These are phyloP conservation scores for Stropharia rugosoannulata DNA, from an alignment of 768 basidiomycete species.

Conservation along the genomic window DNA sequence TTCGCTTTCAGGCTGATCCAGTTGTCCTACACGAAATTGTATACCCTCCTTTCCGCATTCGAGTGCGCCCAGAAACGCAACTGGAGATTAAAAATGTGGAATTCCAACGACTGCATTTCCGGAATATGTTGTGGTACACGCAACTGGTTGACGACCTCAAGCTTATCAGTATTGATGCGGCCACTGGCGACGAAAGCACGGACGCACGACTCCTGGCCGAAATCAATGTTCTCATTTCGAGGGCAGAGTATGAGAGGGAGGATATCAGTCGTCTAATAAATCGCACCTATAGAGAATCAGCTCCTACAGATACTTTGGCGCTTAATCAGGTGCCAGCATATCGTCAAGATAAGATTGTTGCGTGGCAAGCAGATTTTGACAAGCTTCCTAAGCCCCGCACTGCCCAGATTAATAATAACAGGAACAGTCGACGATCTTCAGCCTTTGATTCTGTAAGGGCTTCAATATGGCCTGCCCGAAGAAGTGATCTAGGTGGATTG, in stretches of 20 bases:
- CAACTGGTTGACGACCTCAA: slow-evolving; percentile 75
- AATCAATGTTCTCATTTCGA: slow-evolving; percentile 62
- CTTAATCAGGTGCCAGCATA: slow-evolving; percentile 84
- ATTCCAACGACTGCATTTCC: slow-evolving; percentile 70
- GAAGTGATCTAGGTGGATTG: slow-evolving; percentile 51
- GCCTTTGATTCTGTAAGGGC: slow-evolving; percentile 69
- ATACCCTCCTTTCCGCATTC: slow-evolving; percentile 85
- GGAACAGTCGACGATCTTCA: slow-evolving; percentile 52
- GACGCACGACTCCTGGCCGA: slow-evolving; percentile 63
- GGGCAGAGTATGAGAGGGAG: slow-evolving; percentile 73
- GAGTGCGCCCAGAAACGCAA: slow-evolving; percentile 83
- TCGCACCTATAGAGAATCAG: slow-evolving; percentile 75
- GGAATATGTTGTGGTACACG: slow-evolving; percentile 75
- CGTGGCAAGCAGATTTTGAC: slow-evolving; percentile 96
- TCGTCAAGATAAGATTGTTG: slow-evolving; percentile 91
- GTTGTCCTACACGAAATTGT: slow-evolving; percentile 83
- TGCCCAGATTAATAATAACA: slow-evolving; percentile 42
- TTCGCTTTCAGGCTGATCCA: slow-evolving; percentile 85
- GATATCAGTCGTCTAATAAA: slow-evolving; percentile 77
- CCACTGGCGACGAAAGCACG: slow-evolving; percentile 73
- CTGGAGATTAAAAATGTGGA: slow-evolving; percentile 92
- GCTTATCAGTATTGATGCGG: slow-evolving; percentile 73
- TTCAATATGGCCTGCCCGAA: slow-evolving; percentile 63
- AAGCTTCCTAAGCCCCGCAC: slow-evolving; percentile 73
- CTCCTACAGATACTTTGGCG: slow-evolving; percentile 82